phyloP scores from a whole-genome alignment of 2,329 filamentous ascomycete genomes.

The Curvularia sp. region DNA sequence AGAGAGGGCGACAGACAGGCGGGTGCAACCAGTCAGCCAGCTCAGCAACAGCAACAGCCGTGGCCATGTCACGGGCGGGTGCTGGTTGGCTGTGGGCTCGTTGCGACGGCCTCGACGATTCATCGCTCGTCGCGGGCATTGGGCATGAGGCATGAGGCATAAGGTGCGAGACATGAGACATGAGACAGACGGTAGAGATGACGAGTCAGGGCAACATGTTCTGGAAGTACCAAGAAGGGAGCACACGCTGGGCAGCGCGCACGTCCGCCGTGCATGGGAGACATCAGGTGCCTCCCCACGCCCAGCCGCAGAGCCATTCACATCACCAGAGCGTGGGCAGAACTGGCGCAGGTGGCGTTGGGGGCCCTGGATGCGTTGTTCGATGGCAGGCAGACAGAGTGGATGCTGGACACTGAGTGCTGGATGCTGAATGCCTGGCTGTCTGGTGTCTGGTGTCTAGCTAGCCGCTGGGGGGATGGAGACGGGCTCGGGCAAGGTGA shows the following conservation, averaged over 20 bases:
- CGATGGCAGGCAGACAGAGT: too few relatives aligned
- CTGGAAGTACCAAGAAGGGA: conserved; percentile 41
- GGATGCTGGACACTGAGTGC: too few relatives aligned
- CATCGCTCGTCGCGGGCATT: neutral
- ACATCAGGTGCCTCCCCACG: conserved; percentile 48
- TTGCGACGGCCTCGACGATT: conserved; percentile 12
- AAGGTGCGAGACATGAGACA: conserved; percentile 3
- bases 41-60: neutral
- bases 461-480: too few relatives aligned
- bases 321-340: conserved; percentile 19
- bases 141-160: neutral
- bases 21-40: conserved; percentile 11
- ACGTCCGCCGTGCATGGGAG: conserved; percentile 25
- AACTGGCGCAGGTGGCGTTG: conserved; percentile 14
- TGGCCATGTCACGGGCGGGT: neutral
- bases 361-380: conserved; percentile 20
- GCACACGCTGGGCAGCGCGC: conserved; percentile 27
- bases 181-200: conserved; percentile 21
- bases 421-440: too few relatives aligned
- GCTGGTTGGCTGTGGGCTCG: neutral
- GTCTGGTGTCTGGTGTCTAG: too few relatives aligned
- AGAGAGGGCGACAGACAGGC: neutral
- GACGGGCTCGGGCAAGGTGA: neutral
- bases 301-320: conserved; percentile 36
- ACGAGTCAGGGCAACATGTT: conserved; percentile 45